Base-by-base conservation (phyloP, 192 early-diverging fungal genomes). In the Backusella parvicylindrica region DNA sequence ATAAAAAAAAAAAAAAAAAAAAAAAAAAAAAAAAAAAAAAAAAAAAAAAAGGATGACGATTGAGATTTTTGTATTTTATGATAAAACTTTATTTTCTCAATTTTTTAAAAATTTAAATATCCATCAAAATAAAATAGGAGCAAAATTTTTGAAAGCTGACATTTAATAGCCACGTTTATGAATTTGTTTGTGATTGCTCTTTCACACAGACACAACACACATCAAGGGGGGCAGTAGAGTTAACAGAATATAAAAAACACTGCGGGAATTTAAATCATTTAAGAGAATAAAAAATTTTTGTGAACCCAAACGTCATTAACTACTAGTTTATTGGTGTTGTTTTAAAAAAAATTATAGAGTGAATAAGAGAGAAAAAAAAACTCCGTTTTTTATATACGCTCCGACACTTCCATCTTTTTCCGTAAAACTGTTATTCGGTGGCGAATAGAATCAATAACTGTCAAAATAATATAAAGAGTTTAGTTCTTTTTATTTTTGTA, bases 401-500 rank as follows among this genome's bases (percentile, higher is more conserved):
- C 43, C 43, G 72, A 63, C 26, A 26, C 36, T 33, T 66, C 64
- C 65, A 73, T 73, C 63, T 77, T 77, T 68, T 68, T 77, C 64
- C 72, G 72, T 37, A 80, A 66, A 23, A 73, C 75, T 15, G 64
- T 26, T 33, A 80, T 69, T 7, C 79, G 74, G 30, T 73, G 70
- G 23, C 75, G 74, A 60, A 80, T 80, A 26, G 79, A 80, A 33
- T 76, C 75, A 49, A 80, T 73, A 64, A 80, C 79, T 80, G 50
- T 56, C 50, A 56, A 56, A 53, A 56, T 11, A 9, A 72, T 4
- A 67, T 23, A 63, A 70, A 18, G 23, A 36, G 47, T 13, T 75
- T 43, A 30, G 49, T 37, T 23, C 32, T 5, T 50, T 50, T 7
- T 1, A 56, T 56, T 56, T 7, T 6, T 12, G 7, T 18, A 16